Evolutionary conservation across 1,284 basidiomycete species (phyloP).

Genomic region (Ustilago xerochloae): DNA sequence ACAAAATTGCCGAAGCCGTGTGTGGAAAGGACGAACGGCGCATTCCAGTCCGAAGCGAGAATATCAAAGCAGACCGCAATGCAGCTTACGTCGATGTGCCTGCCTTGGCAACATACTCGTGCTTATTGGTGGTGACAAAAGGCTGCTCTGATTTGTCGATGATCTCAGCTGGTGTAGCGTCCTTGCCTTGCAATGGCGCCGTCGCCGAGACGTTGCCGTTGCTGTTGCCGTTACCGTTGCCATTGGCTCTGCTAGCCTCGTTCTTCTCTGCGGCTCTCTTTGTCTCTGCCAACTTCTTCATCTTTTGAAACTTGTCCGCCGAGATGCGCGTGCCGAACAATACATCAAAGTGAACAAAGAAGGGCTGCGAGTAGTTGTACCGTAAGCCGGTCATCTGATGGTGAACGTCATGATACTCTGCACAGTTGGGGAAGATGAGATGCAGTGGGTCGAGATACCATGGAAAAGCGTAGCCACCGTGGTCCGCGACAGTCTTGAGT

Average conservation of each 20-base stretch:
- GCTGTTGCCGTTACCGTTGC: background rate
- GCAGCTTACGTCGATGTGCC: constrained; percentile 26
- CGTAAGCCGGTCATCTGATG: constrained; percentile 93
- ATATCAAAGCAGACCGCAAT: background rate
- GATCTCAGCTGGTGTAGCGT: constrained; percentile 33
- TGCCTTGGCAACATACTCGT: constrained; percentile 46
- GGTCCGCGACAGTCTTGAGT: constrained; percentile 96
- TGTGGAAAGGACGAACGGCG: background rate
- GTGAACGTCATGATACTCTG: constrained; percentile 98
- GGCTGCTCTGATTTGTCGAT: constrained; percentile 32
- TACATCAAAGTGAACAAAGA: constrained; percentile 73
- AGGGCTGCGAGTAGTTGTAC: constrained; percentile 94
- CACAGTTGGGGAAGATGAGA: constrained; percentile 87
- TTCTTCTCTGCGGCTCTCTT: constrained; percentile 32
- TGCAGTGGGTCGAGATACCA: constrained; percentile 82
- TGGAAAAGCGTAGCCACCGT: constrained; percentile 90
- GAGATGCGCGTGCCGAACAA: constrained; percentile 82
- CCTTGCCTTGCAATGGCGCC: constrained; percentile 9
- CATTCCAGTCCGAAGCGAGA: background rate
- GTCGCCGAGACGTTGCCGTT: background rate
- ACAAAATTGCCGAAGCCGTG: background rate
- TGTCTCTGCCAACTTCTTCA: constrained; percentile 46
- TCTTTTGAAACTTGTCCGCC: constrained; percentile 64
- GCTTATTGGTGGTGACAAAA: constrained; percentile 36
- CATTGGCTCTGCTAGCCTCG: background rate